These are phyloP conservation scores for Asparagopsis taxiformis DNA, from an alignment of 31 red algal genomes.

Conservation along the genomic window DNA sequence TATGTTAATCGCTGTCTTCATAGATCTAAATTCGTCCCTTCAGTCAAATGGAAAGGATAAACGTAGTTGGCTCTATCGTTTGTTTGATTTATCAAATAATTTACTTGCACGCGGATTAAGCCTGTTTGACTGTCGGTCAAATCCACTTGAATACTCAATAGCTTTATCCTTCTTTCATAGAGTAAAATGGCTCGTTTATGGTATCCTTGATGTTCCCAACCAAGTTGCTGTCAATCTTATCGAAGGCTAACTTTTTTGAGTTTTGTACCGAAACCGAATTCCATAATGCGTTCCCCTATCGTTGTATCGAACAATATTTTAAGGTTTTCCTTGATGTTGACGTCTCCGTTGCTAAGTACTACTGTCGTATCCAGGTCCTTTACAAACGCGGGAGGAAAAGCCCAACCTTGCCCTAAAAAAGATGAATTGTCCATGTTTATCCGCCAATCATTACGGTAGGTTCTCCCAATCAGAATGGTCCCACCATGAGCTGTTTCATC, in stretches of 20 bases:
- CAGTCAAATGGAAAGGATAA: not conserved
- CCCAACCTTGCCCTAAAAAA: not conserved
- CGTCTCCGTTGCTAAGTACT: not conserved
- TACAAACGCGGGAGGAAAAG: not conserved
- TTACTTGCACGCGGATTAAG: too few species aligned
- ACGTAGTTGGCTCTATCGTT: not conserved
- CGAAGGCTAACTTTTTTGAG: too few species aligned
- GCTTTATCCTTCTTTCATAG: too few species aligned
- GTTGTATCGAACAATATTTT: not conserved
- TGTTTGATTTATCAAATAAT: too few species aligned
- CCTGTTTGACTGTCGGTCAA: too few species aligned
- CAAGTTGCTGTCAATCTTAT: too few species aligned
- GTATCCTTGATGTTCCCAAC: too few species aligned
- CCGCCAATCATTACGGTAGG: not conserved
- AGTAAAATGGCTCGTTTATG: too few species aligned
- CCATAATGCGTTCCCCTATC: not conserved
- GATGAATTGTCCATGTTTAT: not conserved
- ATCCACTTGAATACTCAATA: too few species aligned
- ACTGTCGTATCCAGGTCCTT: not conserved
- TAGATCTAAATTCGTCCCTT: not conserved
- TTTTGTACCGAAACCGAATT: too few species aligned
- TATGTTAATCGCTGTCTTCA: not conserved
- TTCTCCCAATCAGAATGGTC: too few species aligned
- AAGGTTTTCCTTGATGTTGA: not conserved
- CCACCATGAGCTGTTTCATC: too few species aligned